Conservation (phyloP, 2,329 filamentous ascomycete genomes). For the Cercospora brassicicola region DNA sequence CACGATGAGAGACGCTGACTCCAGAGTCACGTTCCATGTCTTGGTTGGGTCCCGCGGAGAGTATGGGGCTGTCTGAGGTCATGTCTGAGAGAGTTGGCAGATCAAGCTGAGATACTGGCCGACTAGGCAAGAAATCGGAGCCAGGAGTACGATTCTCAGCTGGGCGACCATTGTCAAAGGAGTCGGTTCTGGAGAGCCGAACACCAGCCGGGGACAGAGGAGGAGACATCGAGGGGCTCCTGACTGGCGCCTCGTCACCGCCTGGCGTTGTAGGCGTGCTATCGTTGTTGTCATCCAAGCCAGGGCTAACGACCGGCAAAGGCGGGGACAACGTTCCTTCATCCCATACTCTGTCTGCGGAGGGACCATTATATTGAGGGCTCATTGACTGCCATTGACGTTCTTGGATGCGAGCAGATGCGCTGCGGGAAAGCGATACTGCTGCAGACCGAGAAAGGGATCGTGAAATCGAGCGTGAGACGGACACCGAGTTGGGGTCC, state of each 20-base stretch:
- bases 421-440: not conserved
- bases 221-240: constrained; percentile 9
- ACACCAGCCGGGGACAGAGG: constrained; percentile 8
- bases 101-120: constrained; percentile 19
- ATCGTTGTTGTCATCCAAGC: constrained; percentile 14
- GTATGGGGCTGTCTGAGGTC: not conserved
- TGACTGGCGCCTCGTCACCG: not conserved
- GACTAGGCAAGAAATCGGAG: constrained; percentile 18
- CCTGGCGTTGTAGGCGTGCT: constrained; percentile 11
- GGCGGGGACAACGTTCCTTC: constrained; percentile 2
- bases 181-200: constrained; percentile 8
- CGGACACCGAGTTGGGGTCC: not conserved
- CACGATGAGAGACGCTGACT: not conserved
- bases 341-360: constrained; percentile 3
- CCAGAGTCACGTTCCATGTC: constrained; percentile 2
- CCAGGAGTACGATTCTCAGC: constrained; percentile 13
- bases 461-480: constrained; percentile 4
- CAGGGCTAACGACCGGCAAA: constrained; percentile 7
- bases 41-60: constrained; percentile 1
- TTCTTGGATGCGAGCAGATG: constrained; percentile 6
- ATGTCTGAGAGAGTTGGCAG: constrained; percentile 14
- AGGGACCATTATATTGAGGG: constrained; percentile 1
- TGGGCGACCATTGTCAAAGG: constrained; percentile 3
- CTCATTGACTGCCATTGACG: constrained; percentile 14
- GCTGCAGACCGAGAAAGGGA: not conserved